Conservation (phyloP, 1,284 basidiomycete species). For the Singerocomus rubriflavus region DNA sequence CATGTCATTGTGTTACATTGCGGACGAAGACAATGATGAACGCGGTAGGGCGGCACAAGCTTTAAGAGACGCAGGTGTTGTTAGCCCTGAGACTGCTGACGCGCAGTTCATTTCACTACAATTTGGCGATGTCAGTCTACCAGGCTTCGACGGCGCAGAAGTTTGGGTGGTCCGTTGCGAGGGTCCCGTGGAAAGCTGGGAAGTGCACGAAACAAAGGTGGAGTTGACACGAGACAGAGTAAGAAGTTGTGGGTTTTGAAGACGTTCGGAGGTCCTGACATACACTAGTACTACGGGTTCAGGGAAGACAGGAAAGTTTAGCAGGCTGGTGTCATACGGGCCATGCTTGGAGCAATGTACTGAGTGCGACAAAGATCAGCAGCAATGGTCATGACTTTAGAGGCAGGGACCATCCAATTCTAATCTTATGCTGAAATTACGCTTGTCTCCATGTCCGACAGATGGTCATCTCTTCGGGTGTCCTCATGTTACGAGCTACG, state of each 20-base stretch:
- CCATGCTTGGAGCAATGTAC: no score
- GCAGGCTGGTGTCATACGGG: neutral
- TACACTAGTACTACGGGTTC: neutral
- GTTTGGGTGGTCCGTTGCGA: conserved; percentile 64
- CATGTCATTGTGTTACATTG: conserved; percentile 68
- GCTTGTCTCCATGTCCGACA: no score
- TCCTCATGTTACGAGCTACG: no score
- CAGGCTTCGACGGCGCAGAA: conserved; percentile 48
- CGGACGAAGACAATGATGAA: conserved; percentile 50
- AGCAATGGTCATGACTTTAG: neutral
- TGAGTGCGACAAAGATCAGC: conserved; percentile 8
- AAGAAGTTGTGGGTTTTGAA: neutral
- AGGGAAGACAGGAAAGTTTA: neutral
- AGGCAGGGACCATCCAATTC: no score
- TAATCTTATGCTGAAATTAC: no score
- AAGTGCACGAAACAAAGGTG: conserved; percentile 44
- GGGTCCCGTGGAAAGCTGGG: conserved; percentile 62
- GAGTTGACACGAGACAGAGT: conserved; percentile 7
- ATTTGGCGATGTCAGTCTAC: conserved; percentile 36
- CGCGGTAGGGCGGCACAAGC: conserved; percentile 34
- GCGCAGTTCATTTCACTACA: conserved; percentile 34
- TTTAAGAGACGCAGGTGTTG: conserved; percentile 38
- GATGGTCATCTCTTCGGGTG: no score
- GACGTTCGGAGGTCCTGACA: neutral
- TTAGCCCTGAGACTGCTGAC: conserved; percentile 17